phyloP scores from a whole-genome alignment of 73 alveolate species.

The Tetrahymena elliotti region DNA sequence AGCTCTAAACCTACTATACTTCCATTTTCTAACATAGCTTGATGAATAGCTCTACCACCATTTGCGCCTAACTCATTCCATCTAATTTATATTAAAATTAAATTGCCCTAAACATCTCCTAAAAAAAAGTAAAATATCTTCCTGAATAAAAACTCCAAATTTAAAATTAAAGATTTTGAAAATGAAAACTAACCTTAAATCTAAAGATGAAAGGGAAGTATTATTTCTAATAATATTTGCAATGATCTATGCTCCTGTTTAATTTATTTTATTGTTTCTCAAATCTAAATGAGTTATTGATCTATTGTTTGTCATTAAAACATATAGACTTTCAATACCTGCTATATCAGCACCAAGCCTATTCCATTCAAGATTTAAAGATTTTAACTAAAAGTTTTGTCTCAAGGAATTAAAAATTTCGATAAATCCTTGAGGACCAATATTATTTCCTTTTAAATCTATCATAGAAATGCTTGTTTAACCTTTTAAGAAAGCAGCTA shows the following conservation, averaged over 20 bases:
- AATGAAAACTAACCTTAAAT: neutral
- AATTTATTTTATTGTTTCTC: constrained; percentile 6
- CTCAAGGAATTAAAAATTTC: constrained; percentile 16
- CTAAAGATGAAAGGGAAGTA: constrained; percentile 13
- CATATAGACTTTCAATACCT: constrained; percentile 13
- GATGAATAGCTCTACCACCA: constrained; percentile 8
- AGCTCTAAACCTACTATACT: constrained; percentile 6
- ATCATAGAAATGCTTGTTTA: constrained; percentile 24
- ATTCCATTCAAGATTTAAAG: constrained; percentile 28
- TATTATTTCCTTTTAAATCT: constrained; percentile 31
- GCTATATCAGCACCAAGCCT: constrained; percentile 17
- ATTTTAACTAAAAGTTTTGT: constrained; percentile 7
- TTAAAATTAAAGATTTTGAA: too few species aligned
- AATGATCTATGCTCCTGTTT: constrained; percentile 21
- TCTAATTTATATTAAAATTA: neutral
- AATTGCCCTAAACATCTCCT: too few species aligned
- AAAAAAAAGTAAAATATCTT: too few species aligned
- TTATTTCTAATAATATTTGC: constrained; percentile 32
- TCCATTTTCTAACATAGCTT: constrained; percentile 22
- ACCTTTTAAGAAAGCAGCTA: constrained; percentile 21
- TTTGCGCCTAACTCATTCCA: constrained; percentile 29
- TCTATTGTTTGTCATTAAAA: constrained; percentile 10
- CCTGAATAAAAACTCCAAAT: too few species aligned
- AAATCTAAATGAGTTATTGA: constrained; percentile 28
- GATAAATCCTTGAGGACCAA: constrained; percentile 12